Evolutionary conservation across 352 stramenopile genomes (phyloP).

Genomic region (Albugo candida): DNA sequence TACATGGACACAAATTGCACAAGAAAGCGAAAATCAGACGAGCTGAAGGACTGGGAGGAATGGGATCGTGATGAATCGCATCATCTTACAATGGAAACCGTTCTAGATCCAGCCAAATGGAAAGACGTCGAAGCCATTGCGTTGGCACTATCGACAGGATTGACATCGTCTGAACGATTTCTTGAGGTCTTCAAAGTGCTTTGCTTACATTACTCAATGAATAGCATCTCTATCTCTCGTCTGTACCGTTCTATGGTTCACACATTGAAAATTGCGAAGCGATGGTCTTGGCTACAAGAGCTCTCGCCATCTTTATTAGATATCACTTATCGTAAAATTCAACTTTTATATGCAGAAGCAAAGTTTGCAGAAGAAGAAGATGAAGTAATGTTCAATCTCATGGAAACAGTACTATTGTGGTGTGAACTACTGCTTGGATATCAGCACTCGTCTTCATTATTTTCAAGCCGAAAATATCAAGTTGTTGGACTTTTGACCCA

Average conservation of each 20-base stretch:
- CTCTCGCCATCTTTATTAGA: too few relatives aligned
- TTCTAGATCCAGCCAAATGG: too few relatives aligned
- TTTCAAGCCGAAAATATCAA: slow-evolving; percentile 19
- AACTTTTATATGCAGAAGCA: neutral
- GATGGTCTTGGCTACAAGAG: slow-evolving; percentile 20
- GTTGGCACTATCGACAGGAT: neutral
- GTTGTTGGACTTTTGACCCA: slow-evolving; percentile 19
- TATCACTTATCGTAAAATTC: slow-evolving; percentile 9
- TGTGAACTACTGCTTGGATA: slow-evolving; percentile 44
- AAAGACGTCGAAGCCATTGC: too few relatives aligned
- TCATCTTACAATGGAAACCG: too few relatives aligned
- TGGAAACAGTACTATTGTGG: slow-evolving; percentile 20
- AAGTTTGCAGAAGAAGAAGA: too few relatives aligned
- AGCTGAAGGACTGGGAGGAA: too few relatives aligned
- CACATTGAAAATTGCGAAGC: slow-evolving; percentile 51
- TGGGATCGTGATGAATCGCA: too few relatives aligned
- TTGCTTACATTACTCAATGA: slow-evolving; percentile 13
- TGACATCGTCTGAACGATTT: neutral
- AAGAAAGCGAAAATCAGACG: too few relatives aligned
- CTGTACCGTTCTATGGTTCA: slow-evolving; percentile 35
- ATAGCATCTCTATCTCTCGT: slow-evolving; percentile 22
- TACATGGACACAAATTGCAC: too few relatives aligned
- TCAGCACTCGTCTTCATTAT: slow-evolving; percentile 52
- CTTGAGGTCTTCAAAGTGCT: neutral
- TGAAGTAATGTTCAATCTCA: too few relatives aligned